Conservation (phyloP, 352 stramenopile species). For the Phytophthora meadii region DNA sequence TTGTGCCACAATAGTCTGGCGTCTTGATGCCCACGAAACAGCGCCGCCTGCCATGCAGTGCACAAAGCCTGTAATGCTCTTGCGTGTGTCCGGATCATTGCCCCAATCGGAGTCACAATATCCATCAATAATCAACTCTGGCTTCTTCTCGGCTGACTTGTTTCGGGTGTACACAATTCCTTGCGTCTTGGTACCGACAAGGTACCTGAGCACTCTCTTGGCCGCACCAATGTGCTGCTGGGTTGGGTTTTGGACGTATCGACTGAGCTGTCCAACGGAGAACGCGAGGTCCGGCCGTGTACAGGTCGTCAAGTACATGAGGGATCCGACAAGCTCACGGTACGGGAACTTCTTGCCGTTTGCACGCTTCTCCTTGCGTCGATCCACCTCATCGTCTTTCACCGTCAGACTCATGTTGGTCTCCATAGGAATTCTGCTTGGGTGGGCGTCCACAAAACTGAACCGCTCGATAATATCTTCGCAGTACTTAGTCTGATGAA, state of each 20-base stretch:
- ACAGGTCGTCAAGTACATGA: background rate
- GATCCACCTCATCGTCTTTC: background rate
- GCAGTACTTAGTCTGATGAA: background rate
- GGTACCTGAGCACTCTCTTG: background rate
- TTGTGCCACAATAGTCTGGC: conserved; percentile 5
- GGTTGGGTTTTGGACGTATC: conserved; percentile 5
- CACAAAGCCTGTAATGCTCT: conserved; percentile 2
- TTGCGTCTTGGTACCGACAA: conserved; percentile 1
- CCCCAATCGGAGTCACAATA: conserved; percentile 2
- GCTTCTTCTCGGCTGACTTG: background rate
- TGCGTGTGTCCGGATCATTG: background rate
- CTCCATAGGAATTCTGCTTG: background rate
- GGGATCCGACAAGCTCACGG: background rate
- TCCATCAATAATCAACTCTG: background rate
- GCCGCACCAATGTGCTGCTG: conserved; percentile 9
- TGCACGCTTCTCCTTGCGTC: background rate
- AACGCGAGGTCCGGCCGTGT: background rate
- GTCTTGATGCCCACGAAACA: background rate
- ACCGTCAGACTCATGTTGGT: background rate
- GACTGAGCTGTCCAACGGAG: background rate
- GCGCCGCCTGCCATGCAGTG: background rate
- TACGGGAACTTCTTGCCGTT: background rate
- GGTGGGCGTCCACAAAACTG: background rate
- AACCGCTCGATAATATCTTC: background rate
- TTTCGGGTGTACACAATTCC: conserved; percentile 4